Conservation (phyloP, 306 rosid genomes). For the Citrullus amarus region DNA sequence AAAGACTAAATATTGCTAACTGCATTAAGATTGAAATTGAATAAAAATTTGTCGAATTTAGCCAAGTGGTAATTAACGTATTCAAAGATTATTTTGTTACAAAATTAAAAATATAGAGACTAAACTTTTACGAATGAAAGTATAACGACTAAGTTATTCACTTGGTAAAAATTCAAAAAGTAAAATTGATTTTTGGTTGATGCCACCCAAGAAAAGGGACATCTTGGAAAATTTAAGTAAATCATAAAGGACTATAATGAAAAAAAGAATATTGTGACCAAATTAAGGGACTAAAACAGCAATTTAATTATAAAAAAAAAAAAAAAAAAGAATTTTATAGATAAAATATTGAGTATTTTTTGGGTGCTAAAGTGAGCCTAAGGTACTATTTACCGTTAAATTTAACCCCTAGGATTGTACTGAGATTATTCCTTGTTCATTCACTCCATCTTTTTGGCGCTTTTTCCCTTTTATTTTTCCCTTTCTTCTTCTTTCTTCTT, state of each 20-base stretch:
- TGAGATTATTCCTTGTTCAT: background rate
- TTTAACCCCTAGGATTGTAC: background rate
- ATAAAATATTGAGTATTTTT: background rate
- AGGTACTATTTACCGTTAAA: constrained; percentile 11
- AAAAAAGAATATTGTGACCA: background rate
- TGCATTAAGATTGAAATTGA: no score
- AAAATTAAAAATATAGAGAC: no score
- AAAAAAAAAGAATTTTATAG: background rate
- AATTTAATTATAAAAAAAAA: background rate
- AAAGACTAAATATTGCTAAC: no score
- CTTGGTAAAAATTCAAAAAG: no score
- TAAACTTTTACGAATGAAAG: no score
- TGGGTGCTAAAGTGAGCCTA: background rate
- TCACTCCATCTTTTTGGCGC: constrained; percentile 4
- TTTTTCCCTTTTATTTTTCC: background rate
- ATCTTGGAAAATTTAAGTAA: background rate
- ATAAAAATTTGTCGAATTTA: no score
- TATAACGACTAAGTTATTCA: no score
- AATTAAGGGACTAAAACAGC: background rate
- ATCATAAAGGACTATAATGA: background rate
- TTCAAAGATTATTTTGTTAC: no score
- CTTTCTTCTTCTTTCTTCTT: background rate
- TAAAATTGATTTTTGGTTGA: no score
- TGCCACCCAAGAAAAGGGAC: background rate
- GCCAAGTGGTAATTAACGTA: no score